Evolutionary conservation across 768 basidiomycete species (phyloP).

Genomic region (Hemileccinum impolitum): DNA sequence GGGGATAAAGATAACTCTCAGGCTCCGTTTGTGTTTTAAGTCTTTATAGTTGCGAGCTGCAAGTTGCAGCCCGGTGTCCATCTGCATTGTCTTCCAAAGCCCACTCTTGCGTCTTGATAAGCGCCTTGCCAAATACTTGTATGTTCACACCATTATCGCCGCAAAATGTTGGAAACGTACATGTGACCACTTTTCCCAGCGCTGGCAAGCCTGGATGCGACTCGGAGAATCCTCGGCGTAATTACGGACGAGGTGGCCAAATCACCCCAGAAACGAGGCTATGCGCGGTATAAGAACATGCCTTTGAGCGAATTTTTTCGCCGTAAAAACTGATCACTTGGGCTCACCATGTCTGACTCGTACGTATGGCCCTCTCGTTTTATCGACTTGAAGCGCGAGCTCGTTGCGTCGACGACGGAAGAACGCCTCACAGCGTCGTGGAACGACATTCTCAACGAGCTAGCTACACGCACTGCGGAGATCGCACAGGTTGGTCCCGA

Average conservation of each 20-base stretch:
- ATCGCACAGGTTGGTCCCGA: conserved; percentile 48
- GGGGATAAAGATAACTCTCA: too few relatives aligned
- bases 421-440: conserved; percentile 50
- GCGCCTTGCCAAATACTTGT: too few relatives aligned
- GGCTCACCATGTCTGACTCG: conserved; percentile 11
- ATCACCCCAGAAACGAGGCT: too few relatives aligned
- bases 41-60: too few relatives aligned
- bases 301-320: background rate
- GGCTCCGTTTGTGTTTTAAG: too few relatives aligned
- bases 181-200: too few relatives aligned
- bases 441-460: conserved; percentile 52
- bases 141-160: too few relatives aligned
- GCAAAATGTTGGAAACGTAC: background rate
- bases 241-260: background rate
- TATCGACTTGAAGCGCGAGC: conserved; percentile 53
- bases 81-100: too few relatives aligned
- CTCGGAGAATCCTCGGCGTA: conserved; percentile 12
- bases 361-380: conserved; percentile 40
- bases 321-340: background rate
- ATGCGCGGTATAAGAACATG: conserved; percentile 13
- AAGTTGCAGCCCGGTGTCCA: too few relatives aligned
- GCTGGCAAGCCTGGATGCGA: background rate
- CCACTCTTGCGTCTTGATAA: too few relatives aligned
- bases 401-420: conserved; percentile 49
- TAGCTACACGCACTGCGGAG: conserved; percentile 42